Conservation (phyloP, 1,284 basidiomycete genomes). For the Schizophyllum amplum region DNA sequence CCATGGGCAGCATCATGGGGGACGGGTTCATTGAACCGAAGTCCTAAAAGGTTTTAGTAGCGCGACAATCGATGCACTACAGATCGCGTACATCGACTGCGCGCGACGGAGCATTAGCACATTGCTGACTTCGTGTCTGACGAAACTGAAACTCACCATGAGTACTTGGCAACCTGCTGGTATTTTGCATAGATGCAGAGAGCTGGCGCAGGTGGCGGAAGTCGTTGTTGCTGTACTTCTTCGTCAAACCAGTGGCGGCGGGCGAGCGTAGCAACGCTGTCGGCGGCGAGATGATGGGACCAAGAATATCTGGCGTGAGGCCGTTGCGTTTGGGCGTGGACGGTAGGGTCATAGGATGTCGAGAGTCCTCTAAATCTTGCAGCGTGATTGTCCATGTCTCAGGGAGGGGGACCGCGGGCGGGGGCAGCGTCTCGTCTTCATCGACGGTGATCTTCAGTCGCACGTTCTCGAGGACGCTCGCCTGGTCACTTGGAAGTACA, state of each 20-base stretch:
- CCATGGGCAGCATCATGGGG: not conserved
- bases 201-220: conserved; percentile 64
- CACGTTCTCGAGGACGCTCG: conserved; percentile 17
- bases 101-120: conserved; percentile 4
- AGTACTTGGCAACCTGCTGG: conserved; percentile 72
- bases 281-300: conserved; percentile 58
- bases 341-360: conserved; percentile 22
- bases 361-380: conserved; percentile 26
- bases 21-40: not conserved
- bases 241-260: conserved; percentile 69
- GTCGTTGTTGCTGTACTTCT: conserved; percentile 70
- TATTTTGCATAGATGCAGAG: conserved; percentile 63
- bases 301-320: conserved; percentile 41
- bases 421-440: conserved; percentile 27
- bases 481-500: conserved; percentile 18
- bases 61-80: not conserved
- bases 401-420: conserved; percentile 22
- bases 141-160: conserved; percentile 51
- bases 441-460: conserved; percentile 26
- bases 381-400: conserved; percentile 24
- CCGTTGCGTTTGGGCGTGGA: conserved; percentile 37
- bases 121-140: not conserved
- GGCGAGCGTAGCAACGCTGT: conserved; percentile 64
- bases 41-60: not conserved
- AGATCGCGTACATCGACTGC: conserved; percentile 31